Percentiles rank a stretch among this genome's conserved stretches.
phyloP scores from a whole-genome alignment of 805 yeast genomes.

The Wickerhamomyces canadensis region DNA sequence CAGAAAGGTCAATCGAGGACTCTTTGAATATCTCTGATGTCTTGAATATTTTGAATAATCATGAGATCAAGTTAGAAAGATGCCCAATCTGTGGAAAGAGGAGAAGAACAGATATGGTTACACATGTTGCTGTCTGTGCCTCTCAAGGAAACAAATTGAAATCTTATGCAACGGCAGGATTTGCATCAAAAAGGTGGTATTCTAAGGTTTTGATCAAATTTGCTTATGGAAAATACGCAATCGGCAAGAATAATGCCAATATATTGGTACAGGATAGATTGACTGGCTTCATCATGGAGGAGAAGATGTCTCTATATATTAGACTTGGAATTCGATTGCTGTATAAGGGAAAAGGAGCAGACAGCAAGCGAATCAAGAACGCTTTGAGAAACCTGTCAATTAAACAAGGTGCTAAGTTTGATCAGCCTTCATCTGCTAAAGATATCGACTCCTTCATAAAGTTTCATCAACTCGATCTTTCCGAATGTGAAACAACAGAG shows the following conservation, averaged over 20 bases:
- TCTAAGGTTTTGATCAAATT: constrained; percentile 75
- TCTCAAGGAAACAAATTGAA: constrained; percentile 70
- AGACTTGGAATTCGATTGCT: constrained; percentile 80
- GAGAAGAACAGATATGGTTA: constrained; percentile 66
- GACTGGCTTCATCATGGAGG: constrained; percentile 88
- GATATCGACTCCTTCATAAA: constrained; percentile 74
- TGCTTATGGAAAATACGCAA: constrained; percentile 79
- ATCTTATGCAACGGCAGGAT: constrained; percentile 69
- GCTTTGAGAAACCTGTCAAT: constrained; percentile 60
- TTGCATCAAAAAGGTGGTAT: constrained; percentile 88
- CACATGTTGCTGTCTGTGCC: constrained; percentile 85
- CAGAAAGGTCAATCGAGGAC: constrained; percentile 26
- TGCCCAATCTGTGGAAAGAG: constrained; percentile 81
- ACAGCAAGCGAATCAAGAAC: constrained; percentile 51
- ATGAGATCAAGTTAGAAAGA: constrained; percentile 30
- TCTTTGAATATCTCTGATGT: constrained; percentile 50
- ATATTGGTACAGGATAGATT: constrained; percentile 88
- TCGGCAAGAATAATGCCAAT: constrained; percentile 90
- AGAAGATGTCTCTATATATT: constrained; percentile 85
- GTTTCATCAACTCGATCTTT: constrained; percentile 74
- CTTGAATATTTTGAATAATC: constrained; percentile 42
- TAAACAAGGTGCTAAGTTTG: constrained; percentile 83
- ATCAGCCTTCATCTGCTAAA: constrained; percentile 55
- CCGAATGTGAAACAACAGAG: constrained; percentile 55
- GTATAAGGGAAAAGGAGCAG: constrained; percentile 69